Percentiles rank a stretch among this genome's conserved stretches.
Conservation (phyloP, 1,139 yeast species). For the Suhomyces wounanorum region DNA sequence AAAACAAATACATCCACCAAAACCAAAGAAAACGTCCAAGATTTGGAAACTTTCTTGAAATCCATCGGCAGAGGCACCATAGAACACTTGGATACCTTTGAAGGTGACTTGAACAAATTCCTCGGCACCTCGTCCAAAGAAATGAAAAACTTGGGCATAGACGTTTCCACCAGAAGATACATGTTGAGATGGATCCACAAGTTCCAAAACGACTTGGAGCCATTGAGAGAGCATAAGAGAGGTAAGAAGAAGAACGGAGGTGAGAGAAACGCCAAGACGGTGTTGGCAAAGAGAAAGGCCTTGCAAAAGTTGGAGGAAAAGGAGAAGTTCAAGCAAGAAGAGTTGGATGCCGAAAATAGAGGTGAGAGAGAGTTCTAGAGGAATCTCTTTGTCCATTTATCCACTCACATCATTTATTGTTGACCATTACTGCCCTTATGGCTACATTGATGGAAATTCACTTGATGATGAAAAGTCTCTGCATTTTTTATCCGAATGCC, state of each 20-base stretch:
- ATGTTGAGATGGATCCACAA: constrained; percentile 54
- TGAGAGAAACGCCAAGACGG: constrained; percentile 76
- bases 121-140: constrained; percentile 55
- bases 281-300: constrained; percentile 69
- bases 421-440: not conserved
- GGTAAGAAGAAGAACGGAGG: constrained; percentile 88
- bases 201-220: constrained; percentile 57
- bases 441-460: not conserved
- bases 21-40: constrained; percentile 62
- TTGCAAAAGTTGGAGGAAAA: constrained; percentile 51
- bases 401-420: not conserved
- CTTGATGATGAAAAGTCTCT: not conserved
- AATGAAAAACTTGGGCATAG: constrained; percentile 81
- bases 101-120: constrained; percentile 69
- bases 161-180: constrained; percentile 68
- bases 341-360: constrained; percentile 24
- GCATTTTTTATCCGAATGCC: not conserved
- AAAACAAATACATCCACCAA: constrained; percentile 43
- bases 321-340: constrained; percentile 30
- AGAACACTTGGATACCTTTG: constrained; percentile 73
- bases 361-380: constrained; percentile 24
- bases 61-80: constrained; percentile 74
- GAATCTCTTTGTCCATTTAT: not conserved
- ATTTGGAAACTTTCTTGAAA: constrained; percentile 67
- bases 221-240: constrained; percentile 57